Evolutionary conservation across 768 basidiomycete species (phyloP).

Genomic region (Collybiopsis confluens): DNA sequence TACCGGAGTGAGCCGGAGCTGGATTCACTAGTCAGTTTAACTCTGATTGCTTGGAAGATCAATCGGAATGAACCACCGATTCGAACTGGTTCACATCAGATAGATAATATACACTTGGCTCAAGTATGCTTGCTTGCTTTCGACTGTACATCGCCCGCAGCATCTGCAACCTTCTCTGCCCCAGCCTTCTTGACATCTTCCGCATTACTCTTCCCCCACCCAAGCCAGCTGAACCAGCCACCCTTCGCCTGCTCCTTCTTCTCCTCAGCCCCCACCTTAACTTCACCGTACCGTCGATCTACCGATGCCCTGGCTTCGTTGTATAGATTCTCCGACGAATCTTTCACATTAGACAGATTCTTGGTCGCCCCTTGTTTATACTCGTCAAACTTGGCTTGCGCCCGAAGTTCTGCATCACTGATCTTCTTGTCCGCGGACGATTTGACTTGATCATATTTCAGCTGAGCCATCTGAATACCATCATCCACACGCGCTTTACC

Average conservation of each 20-base stretch:
- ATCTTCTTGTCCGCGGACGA: constrained; percentile 6
- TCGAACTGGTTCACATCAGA: background rate
- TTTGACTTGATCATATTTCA: constrained; percentile 9
- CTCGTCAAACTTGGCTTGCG: constrained; percentile 9
- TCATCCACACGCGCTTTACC: constrained; percentile 11
- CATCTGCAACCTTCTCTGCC: constrained; percentile 11
- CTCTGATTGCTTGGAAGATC: too few species aligned
- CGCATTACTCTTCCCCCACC: constrained; percentile 18
- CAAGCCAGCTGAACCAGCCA: constrained; percentile 18
- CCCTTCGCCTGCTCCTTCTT: constrained; percentile 13
- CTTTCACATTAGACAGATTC: constrained; percentile 1
- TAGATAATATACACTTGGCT: background rate
- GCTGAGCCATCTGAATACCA: constrained; percentile 7
- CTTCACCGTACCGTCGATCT: constrained; percentile 4
- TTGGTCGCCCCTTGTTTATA: background rate
- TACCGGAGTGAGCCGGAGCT: too few species aligned
- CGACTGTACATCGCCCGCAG: constrained; percentile 9
- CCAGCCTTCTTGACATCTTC: constrained; percentile 15
- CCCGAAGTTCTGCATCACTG: constrained; percentile 5
- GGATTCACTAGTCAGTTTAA: too few species aligned
- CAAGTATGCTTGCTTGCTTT: constrained; percentile 8
- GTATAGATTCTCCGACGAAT: constrained; percentile 10
- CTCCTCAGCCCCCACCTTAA: constrained; percentile 6
- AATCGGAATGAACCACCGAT: too few species aligned
- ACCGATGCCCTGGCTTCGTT: constrained; percentile 9